phyloP scores from a whole-genome alignment of 345 rosid species.

The Boechera divaricarpa region DNA sequence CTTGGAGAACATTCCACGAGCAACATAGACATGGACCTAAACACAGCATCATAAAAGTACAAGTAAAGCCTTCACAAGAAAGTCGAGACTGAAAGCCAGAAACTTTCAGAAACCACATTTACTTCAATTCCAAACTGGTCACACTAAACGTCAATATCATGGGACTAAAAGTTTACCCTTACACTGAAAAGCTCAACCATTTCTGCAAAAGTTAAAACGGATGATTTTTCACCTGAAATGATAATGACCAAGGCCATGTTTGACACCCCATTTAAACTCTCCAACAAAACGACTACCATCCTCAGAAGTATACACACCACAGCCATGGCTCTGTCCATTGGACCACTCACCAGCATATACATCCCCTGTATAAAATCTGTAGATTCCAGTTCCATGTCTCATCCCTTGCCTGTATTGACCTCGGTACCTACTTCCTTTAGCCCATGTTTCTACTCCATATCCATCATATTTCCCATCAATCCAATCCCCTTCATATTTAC shows the following conservation, averaged over 20 bases:
- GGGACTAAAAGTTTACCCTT: neutral
- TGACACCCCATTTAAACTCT: constrained; percentile 90
- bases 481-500: constrained; percentile 91
- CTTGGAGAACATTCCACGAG: neutral
- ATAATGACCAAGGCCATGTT: constrained; percentile 86
- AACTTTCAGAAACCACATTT: constrained; percentile 18
- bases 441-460: constrained; percentile 88
- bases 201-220: constrained; percentile 39
- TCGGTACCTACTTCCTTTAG: constrained; percentile 80
- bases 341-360: constrained; percentile 92
- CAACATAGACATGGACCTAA: constrained; percentile 11
- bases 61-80: neutral
- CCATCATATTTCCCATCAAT: constrained; percentile 84
- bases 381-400: constrained; percentile 87
- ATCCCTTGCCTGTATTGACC: constrained; percentile 85
- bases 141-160: neutral
- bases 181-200: constrained; percentile 50
- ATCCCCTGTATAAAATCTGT: constrained; percentile 78
- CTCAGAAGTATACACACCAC: constrained; percentile 77
- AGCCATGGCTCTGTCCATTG: constrained; percentile 87
- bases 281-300: constrained; percentile 83
- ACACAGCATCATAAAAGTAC: constrained; percentile 39
- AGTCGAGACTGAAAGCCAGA: constrained; percentile 1
- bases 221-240: constrained; percentile 70
- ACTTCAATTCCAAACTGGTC: neutral